These are phyloP conservation scores for Fusarium sarcochroum DNA, from an alignment of 2,329 filamentous ascomycete species.

Conservation along the genomic window DNA sequence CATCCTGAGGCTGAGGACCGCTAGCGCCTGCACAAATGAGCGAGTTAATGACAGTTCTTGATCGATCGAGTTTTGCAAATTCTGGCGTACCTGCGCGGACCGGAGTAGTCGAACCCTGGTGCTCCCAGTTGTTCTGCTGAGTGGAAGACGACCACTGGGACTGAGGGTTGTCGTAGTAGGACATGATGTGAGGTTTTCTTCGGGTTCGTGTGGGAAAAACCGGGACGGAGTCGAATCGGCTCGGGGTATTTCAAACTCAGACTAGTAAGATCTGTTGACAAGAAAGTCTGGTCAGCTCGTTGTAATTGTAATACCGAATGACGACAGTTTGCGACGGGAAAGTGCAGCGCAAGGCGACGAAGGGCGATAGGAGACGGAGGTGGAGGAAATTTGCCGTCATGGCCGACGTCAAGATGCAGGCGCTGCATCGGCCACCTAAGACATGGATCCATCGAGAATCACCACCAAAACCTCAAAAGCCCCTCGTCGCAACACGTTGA, in stretches of 20 bases:
- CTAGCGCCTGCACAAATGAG: conserved; percentile 71
- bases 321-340: conserved; percentile 30
- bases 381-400: conserved; percentile 43
- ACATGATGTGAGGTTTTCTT: conserved; percentile 53
- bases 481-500: conserved; percentile 46
- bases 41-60: conserved; percentile 24
- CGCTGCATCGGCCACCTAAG: conserved; percentile 45
- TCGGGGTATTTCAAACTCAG: conserved; percentile 30
- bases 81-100: conserved; percentile 56
- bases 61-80: conserved; percentile 3
- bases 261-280: conserved; percentile 29
- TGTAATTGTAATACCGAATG: conserved; percentile 20
- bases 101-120: conserved; percentile 59
- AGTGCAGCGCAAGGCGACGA: conserved; percentile 35
- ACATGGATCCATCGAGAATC: conserved; percentile 43
- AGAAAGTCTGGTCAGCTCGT: conserved; percentile 31
- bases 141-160: conserved; percentile 56
- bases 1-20: conserved; percentile 81
- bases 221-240: conserved; percentile 31
- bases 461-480: conserved; percentile 33
- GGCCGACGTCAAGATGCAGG: conserved; percentile 46
- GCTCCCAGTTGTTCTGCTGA: conserved; percentile 63
- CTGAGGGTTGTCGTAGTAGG: conserved; percentile 62
- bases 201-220: conserved; percentile 32
- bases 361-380: conserved; percentile 30